Evolutionary conservation across 768 basidiomycete genomes (phyloP), one percentile per base, ranked within the genome.

Genomic region (Xanthoconium stramineum): DNA sequence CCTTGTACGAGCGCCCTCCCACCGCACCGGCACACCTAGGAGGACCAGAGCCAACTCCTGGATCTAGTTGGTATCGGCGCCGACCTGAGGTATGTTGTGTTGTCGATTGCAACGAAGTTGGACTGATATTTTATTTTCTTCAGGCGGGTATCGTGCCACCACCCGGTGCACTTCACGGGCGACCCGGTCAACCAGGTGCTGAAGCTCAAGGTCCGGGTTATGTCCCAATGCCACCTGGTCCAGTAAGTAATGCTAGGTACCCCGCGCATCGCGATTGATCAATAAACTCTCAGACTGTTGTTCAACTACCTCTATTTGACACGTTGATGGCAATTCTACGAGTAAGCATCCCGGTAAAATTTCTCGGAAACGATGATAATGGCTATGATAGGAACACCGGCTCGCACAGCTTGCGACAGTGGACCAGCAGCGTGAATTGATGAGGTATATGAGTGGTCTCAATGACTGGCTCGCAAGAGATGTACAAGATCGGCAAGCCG

Each of bases 381-480:
- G 48, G 51, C 51, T 24, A 47, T 19, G 45, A 4, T 60, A 92
- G 90, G 87, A 91, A 74, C 90, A 88, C 68, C 86, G 86, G 5
- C 70, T 82, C 6, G 87, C 87, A 1, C 87, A 89, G 68, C 70
- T 83, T 19, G 89, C 88, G 0, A 86, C 87, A 29, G 80, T 91
- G 14, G 85, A 88, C 46, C 89, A 92, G 64, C 89, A 89, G 61
- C 80, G 88, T 38, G 88, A 89, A 66, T 73, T 91, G 49, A 89
- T 89, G 82, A 75, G 86, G 50, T 92, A 94, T 61, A 85, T 94
- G 82, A 66, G 80, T 47, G 81, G 78, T 2, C 73, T 93, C 33
- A 94, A 93, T 59, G 80, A 82, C 35, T 94, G 91, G 91, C 74
- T 94, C 15, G 84, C 80, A 53, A 80, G 84, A 35, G 91, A 94